Base-by-base conservation (phyloP, 2,329 filamentous ascomycete species). In the Beauveria medogensis region DNA sequence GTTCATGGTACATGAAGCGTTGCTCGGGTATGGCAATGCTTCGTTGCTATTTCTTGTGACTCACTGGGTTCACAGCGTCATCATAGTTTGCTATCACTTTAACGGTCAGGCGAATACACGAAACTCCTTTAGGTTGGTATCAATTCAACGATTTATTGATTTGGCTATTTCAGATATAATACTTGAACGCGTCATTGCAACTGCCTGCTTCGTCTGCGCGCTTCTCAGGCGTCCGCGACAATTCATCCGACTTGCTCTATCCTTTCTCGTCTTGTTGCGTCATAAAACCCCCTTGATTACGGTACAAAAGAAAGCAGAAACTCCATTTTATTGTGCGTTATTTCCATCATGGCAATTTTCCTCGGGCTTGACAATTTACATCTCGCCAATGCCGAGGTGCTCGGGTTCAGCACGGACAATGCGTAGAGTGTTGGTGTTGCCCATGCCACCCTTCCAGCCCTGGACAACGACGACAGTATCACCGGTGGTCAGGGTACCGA, bases 401-500 rank as follows among this genome's bases (percentile, higher is more conserved):
- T 82, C 77, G 22, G 80, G 77, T 69, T 85, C 81, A 52, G 83
- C 83, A 75, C 82, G 83, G 73, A 86, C 82, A 63, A 85, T 83
- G 63, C 83, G 83, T 68, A 85, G 76, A 48, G 91, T 94, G 82
- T 94, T 95, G 73, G 91, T 95, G 81, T 94, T 90, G 69, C 91
- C 90, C 87, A 92, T 91, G 68, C 91, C 91, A 70, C 91, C 91
- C 80, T 91, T 89, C 90, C 90, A 95, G 78, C 90, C 90, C 78
- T 95, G 91, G 44, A 95, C 90, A 67, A 92, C 91, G 64, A 94
- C 84, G 60, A 94, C 85, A 37, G 85, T 84, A 71, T 92, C 90
- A 66, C 87, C 89, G 72, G 85, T 79, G 72, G 79, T 82, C 64
- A 95, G 79, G 54, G 92, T 84, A 68, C 86, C 86, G 65, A 99